Conservation (phyloP, 1,284 basidiomycete species). For the Afroboletus lepidellus region DNA sequence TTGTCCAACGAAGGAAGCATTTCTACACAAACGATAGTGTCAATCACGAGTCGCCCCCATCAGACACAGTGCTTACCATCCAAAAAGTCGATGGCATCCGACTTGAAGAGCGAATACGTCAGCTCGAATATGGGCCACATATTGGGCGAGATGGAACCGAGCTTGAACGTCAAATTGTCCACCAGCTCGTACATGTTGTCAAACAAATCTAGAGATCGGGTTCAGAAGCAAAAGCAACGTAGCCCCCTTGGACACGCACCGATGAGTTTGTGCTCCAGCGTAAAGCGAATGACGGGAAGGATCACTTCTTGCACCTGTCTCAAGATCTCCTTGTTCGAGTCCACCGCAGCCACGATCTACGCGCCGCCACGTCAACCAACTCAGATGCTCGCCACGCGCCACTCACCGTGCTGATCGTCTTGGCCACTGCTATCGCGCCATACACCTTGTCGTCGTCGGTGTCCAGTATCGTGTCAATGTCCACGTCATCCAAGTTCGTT, state of each 20-base stretch:
- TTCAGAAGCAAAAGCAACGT: neutral
- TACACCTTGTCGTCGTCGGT: conserved; percentile 80
- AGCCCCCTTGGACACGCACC: conserved; percentile 41
- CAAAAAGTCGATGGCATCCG: conserved; percentile 81
- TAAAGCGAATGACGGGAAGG: conserved; percentile 76
- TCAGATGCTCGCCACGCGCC: neutral
- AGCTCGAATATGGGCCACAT: conserved; percentile 89
- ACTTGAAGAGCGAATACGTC: conserved; percentile 84
- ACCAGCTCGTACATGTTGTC: conserved; percentile 88
- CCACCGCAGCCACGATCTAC: conserved; percentile 71
- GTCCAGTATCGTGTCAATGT: conserved; percentile 54
- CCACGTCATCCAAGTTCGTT: conserved; percentile 41
- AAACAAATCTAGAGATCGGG: conserved; percentile 63
- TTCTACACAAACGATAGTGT: conserved; percentile 47
- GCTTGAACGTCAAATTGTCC: conserved; percentile 84
- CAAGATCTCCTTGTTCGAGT: conserved; percentile 74
- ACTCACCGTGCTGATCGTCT: conserved; percentile 73
- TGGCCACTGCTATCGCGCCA: conserved; percentile 81
- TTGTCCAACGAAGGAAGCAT: conserved; percentile 91
- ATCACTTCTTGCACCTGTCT: conserved; percentile 80
- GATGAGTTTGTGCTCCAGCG: conserved; percentile 71
- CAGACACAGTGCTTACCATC: conserved; percentile 50
- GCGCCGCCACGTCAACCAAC: neutral
- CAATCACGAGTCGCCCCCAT: neutral
- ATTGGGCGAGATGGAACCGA: conserved; percentile 70